A percentile compares a stretch with the other conserved stretches of the same genome.
phyloP scores from a whole-genome alignment of 208 protist species.

The Acanthamoeba triangularis region DNA sequence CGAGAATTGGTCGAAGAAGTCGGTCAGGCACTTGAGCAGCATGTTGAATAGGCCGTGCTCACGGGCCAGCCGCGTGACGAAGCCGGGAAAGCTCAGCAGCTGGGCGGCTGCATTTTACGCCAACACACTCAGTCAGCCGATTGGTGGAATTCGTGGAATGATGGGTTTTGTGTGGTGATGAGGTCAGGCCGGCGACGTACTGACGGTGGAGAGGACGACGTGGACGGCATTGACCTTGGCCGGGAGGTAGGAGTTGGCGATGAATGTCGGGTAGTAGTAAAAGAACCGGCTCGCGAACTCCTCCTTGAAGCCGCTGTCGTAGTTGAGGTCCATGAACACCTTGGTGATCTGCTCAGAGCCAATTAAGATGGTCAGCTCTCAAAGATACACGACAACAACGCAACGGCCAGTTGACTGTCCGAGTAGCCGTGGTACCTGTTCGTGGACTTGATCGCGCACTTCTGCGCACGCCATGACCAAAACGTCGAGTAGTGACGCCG shows the following conservation, averaged over 20 bases:
- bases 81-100: background rate
- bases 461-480: background rate
- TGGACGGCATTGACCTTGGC: background rate
- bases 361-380: background rate
- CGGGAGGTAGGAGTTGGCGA: background rate
- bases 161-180: background rate
- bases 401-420: background rate
- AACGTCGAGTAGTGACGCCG: background rate
- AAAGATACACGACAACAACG: too few species aligned
- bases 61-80: background rate
- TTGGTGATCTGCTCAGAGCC: background rate
- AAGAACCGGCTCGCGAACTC: background rate
- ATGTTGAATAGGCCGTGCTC: background rate
- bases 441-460: constrained; percentile 17
- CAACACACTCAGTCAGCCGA: background rate
- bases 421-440: background rate
- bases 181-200: background rate
- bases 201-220: constrained; percentile 36
- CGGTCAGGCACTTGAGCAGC: constrained; percentile 12
- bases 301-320: constrained; percentile 28
- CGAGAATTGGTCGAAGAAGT: constrained; percentile 23
- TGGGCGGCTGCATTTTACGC: background rate
- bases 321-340: constrained; percentile 60
- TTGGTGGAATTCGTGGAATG: too few species aligned
- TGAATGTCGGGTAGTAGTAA: constrained; percentile 32